Evolutionary conservation across 192 early-diverging fungal genomes (phyloP).

Genomic region (Podila horticola): DNA sequence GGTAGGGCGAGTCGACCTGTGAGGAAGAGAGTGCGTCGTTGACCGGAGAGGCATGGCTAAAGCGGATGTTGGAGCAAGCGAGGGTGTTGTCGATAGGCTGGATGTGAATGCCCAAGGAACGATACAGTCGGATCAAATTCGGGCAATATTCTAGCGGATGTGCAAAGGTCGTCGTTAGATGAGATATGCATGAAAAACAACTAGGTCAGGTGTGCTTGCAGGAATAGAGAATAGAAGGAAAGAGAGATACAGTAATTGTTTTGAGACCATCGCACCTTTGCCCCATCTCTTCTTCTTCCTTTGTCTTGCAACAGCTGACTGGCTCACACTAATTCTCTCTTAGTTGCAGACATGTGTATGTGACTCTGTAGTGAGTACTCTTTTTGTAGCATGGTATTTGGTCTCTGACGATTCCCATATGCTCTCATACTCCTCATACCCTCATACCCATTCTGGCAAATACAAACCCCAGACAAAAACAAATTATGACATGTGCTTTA

Average conservation of each 20-base stretch:
- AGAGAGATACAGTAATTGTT: too few relatives aligned
- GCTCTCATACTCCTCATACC: background rate
- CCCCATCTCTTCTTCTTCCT: background rate
- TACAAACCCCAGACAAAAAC: background rate
- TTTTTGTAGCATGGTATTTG: too few relatives aligned
- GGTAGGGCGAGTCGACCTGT: slow-evolving; percentile 29
- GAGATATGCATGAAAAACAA: background rate
- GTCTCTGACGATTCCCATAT: background rate
- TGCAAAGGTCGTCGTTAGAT: background rate
- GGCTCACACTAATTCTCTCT: background rate
- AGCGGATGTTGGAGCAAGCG: slow-evolving; percentile 39
- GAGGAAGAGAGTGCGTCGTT: background rate
- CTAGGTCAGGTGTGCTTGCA: background rate
- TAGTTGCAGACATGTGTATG: too few relatives aligned
- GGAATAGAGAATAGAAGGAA: background rate
- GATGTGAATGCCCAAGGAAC: slow-evolving; percentile 36
- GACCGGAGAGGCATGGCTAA: background rate
- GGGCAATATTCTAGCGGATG: slow-evolving; percentile 41
- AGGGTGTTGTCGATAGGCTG: slow-evolving; percentile 48
- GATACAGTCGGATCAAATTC: slow-evolving; percentile 42
- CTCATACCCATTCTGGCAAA: background rate
- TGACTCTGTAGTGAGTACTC: too few relatives aligned
- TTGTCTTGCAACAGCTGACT: background rate
- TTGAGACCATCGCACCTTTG: background rate
- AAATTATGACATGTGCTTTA: background rate